These are phyloP conservation scores for Debaryomycetaceae sp. DNA, from an alignment of 1,139 yeast species.

Conservation along the genomic window DNA sequence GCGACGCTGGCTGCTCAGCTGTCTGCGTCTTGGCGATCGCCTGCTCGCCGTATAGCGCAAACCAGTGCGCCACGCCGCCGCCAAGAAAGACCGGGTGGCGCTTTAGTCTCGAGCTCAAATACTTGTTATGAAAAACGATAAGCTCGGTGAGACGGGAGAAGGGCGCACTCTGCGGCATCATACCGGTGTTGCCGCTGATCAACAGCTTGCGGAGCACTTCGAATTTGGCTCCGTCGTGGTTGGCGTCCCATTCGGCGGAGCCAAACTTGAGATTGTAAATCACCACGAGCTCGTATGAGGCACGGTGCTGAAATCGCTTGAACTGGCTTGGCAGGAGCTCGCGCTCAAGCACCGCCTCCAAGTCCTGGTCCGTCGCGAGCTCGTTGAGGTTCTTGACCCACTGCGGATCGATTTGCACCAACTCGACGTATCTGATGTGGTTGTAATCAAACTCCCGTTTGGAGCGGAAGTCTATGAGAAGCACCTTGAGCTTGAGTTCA, in stretches of 20 bases:
- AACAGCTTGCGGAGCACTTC: slow-evolving; percentile 21
- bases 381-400: slow-evolving; percentile 30
- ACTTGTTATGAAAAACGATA: slow-evolving; percentile 36
- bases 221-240: slow-evolving; percentile 22
- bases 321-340: slow-evolving; percentile 54
- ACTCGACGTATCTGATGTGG: slow-evolving; percentile 53
- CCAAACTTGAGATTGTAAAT: slow-evolving; percentile 50
- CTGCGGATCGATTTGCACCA: slow-evolving; percentile 72
- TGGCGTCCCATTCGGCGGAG: slow-evolving; percentile 11
- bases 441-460: slow-evolving; percentile 52
- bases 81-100: slow-evolving; percentile 32
- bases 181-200: slow-evolving; percentile 13
- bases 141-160: slow-evolving; percentile 51
- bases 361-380: slow-evolving; percentile 57
- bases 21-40: slow-evolving; percentile 19
- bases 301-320: slow-evolving; percentile 45
- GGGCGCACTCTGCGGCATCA: slow-evolving; percentile 37
- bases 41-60: slow-evolving; percentile 25
- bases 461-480: slow-evolving; percentile 65
- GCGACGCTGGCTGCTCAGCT: slow-evolving; percentile 2
- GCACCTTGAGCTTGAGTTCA: slow-evolving; percentile 17
- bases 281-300: slow-evolving; percentile 56
- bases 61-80: slow-evolving; percentile 43
- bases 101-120: slow-evolving; percentile 32
- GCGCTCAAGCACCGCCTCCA: slow-evolving; percentile 54